phyloP scores from a whole-genome alignment of 1,284 basidiomycete species.

The Puccinia triticina region DNA sequence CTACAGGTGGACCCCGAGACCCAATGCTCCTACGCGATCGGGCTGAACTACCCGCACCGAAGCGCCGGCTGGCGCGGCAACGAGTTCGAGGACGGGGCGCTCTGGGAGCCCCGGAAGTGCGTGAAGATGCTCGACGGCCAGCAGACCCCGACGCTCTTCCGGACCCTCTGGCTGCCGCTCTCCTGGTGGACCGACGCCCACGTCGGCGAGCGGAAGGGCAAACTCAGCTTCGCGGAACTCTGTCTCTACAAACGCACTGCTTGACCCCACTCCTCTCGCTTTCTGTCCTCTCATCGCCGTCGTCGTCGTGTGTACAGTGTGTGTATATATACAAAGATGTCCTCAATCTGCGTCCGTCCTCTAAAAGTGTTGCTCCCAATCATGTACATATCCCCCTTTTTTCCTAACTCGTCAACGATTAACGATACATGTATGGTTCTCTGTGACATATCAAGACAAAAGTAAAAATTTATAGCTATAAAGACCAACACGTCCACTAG shows the following conservation, averaged over 20 bases:
- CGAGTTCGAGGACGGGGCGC: neutral
- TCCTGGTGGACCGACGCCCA: slow-evolving; percentile 26
- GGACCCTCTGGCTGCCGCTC: slow-evolving; percentile 28
- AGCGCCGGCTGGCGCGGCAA: slow-evolving; percentile 57
- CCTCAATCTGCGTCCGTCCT: too few relatives aligned
- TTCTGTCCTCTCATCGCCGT: too few relatives aligned
- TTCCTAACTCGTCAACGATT: too few relatives aligned
- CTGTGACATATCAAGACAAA: too few relatives aligned
- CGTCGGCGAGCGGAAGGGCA: neutral
- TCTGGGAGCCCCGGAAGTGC: slow-evolving; percentile 27
- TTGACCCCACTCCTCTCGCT: too few relatives aligned
- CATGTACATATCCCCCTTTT: too few relatives aligned
- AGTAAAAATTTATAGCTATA: too few relatives aligned
- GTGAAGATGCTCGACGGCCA: slow-evolving; percentile 17
- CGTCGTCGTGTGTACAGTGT: too few relatives aligned
- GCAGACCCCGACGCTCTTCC: neutral
- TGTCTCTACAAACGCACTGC: slow-evolving; percentile 23
- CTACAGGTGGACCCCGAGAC: slow-evolving; percentile 70
- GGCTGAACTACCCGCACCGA: slow-evolving; percentile 77
- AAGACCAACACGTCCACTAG: too few relatives aligned
- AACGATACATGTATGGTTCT: too few relatives aligned
- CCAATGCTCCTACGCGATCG: slow-evolving; percentile 80
- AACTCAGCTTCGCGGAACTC: slow-evolving; percentile 19
- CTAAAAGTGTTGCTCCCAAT: too few relatives aligned
- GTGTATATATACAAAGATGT: too few relatives aligned